Evolutionary conservation across 805 yeast genomes (phyloP).

Genomic region (Metahyphopichia silvanorum): DNA sequence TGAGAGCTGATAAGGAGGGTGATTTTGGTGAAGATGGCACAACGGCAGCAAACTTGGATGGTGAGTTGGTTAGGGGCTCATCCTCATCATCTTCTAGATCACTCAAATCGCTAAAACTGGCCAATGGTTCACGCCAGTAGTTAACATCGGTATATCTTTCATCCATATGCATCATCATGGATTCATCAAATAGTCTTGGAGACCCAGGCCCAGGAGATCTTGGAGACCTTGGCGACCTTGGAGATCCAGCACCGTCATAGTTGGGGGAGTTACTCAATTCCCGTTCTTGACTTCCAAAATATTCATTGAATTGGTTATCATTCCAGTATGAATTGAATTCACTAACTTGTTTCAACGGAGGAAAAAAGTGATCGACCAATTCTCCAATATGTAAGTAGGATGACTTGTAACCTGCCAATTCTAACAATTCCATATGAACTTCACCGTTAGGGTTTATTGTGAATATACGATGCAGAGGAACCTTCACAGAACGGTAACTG

Average conservation of each 20-base stretch:
- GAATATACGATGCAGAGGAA: constrained; percentile 90
- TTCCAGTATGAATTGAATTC: constrained; percentile 32
- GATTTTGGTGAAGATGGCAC: too few relatives aligned
- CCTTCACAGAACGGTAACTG: constrained; percentile 88
- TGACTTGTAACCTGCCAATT: constrained; percentile 87
- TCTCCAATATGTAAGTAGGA: constrained; percentile 89
- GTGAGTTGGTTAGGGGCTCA: constrained; percentile 9
- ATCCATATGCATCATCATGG: constrained; percentile 33
- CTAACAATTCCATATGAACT: constrained; percentile 94
- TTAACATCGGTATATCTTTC: constrained; percentile 81
- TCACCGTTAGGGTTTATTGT: constrained; percentile 97
- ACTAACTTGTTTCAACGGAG: constrained; percentile 54
- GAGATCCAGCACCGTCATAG: constrained; percentile 6
- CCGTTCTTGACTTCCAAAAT: constrained; percentile 15
- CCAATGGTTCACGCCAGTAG: constrained; percentile 85
- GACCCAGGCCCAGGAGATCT: constrained; percentile 19
- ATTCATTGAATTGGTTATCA: constrained; percentile 31
- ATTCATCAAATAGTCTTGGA: constrained; percentile 33
- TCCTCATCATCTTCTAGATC: constrained; percentile 44
- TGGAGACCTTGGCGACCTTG: constrained; percentile 4
- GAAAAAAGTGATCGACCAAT: constrained; percentile 95
- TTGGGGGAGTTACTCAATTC: neutral
- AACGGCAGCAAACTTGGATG: too few relatives aligned
- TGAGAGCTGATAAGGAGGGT: too few relatives aligned
- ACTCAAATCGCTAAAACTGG: constrained; percentile 55